Base-by-base conservation (phyloP, 768 basidiomycete species). In the Lactarius pseudohatsudake region DNA sequence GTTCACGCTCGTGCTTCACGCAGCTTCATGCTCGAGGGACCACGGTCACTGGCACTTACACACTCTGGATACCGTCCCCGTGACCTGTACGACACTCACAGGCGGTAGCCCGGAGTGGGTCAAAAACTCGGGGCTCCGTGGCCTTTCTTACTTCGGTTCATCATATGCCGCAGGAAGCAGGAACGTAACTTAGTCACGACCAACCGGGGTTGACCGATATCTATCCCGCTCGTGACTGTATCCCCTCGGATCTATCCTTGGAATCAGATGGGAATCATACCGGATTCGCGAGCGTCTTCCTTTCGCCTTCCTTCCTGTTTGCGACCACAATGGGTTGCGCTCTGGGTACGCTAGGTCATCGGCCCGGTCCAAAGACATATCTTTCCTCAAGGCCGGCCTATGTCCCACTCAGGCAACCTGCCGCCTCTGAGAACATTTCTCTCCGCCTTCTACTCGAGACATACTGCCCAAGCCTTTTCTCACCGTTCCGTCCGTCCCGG, bases 401-500 rank as follows among this genome's bases (percentile, higher is more conserved):
- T 11, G 34, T 76, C 22, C 22, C 61, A 9, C 65, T 72, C 6
- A 72, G 47, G 47, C 69, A 69, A 13, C 64, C 69, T n/a, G 54
- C 59, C 7, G 26, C 32, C 1, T 57, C 60, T 13, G 58, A 68
- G 30, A 60, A 62, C 10, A 64, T 69, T n/a, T 61, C 71, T 0
- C 66, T 77, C 36, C 67, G 68, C 20, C 71, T 67, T 9, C 67
- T 76, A 54, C 64, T 77, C 0, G 67, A 72, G 55, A 34, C 47
- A 36, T 57, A 71, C 11, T 76, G 75, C 54, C 76, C 76, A 10
- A 76, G 72, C 45, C 63, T 77, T 43, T 68, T 69, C 54, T 64
- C 69, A n/a, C 56, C 61, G 32, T 77, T 74, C 66, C 62, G 67
- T 16, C 74, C 76, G 11, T 71, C 75, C 3, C 73, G 73, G 75